phyloP scores from a whole-genome alignment of 2,329 filamentous ascomycete species.

The Amylocarpus encephaloides region DNA sequence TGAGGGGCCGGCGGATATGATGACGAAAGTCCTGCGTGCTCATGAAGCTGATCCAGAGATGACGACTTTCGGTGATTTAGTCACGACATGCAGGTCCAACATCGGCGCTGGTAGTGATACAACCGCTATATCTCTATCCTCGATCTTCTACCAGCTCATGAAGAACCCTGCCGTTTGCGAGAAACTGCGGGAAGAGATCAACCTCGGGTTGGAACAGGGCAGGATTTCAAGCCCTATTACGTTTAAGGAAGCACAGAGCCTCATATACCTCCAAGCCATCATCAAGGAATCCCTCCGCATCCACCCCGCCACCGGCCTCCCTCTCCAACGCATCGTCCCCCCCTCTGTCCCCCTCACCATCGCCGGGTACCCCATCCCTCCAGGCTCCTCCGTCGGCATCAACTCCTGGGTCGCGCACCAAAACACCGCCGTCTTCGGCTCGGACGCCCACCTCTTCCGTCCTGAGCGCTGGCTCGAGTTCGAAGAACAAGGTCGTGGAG shows the following conservation, averaged over 20 bases:
- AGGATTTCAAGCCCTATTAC: conserved; percentile 25
- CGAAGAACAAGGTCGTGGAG: conserved; percentile 18
- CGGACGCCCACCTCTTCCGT: conserved; percentile 36
- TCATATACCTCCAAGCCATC: conserved; percentile 47
- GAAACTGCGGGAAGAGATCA: conserved; percentile 31
- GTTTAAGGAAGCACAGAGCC: conserved; percentile 35
- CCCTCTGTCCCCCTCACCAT: conserved; percentile 31
- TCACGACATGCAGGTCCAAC: conserved; percentile 20
- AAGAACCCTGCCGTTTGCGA: conserved; percentile 24
- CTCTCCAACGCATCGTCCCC: conserved; percentile 43
- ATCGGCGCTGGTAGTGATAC: conserved; percentile 38
- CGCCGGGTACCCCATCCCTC: conserved; percentile 36
- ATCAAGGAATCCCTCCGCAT: conserved; percentile 48
- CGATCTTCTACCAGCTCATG: conserved; percentile 39
- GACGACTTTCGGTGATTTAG: conserved; percentile 32
- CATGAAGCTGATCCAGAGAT: conserved; percentile 30
- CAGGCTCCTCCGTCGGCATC: conserved; percentile 37
- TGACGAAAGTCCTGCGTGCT: conserved; percentile 37
- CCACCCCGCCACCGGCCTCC: conserved; percentile 42
- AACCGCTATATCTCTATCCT: conserved; percentile 40
- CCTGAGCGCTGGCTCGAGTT: conserved; percentile 41
- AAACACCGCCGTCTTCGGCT: conserved; percentile 38
- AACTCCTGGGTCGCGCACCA: conserved; percentile 40
- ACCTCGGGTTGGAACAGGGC: conserved; percentile 8
- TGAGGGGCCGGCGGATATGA: conserved; percentile 31